These are phyloP conservation scores for Afroboletus lepidellus DNA, from an alignment of 1,284 basidiomycete species.

Conservation along the genomic window DNA sequence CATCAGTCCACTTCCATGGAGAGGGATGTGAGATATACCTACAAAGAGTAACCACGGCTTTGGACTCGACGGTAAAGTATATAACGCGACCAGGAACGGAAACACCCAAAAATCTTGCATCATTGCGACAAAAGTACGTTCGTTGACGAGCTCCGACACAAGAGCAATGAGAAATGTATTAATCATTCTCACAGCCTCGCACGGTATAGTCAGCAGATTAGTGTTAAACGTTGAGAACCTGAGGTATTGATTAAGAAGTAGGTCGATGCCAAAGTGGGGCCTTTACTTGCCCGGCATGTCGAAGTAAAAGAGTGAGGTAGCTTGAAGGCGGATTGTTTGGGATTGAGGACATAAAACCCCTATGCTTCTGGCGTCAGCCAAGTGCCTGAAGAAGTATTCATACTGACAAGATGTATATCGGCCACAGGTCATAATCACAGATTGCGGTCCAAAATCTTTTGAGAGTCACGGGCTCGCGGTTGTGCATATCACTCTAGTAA, in stretches of 20 bases:
- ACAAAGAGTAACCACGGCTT: constrained; percentile 18
- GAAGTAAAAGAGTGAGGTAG: constrained; percentile 64
- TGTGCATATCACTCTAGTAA: constrained; percentile 68
- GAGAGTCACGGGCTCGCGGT: constrained; percentile 64
- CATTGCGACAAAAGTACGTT: constrained; percentile 48
- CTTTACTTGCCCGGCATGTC: constrained; percentile 46
- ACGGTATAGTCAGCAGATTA: constrained; percentile 63
- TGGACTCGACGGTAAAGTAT: constrained; percentile 9
- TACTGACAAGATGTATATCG: constrained; percentile 59
- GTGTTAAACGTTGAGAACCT: constrained; percentile 55
- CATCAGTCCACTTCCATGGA: not conserved
- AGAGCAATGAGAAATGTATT: constrained; percentile 45
- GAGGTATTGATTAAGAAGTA: too few species aligned
- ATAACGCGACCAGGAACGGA: constrained; percentile 17
- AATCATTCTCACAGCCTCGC: constrained; percentile 41
- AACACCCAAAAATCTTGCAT: constrained; percentile 50
- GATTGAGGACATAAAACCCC: constrained; percentile 48
- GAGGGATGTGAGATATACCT: too few species aligned
- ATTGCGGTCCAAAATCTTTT: constrained; percentile 55
- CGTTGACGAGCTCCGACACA: constrained; percentile 46
- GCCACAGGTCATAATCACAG: too few species aligned
- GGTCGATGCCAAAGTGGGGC: not conserved
- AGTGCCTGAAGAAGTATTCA: too few species aligned
- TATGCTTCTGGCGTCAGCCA: too few species aligned
- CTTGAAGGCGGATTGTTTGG: constrained; percentile 47